Conservation (phyloP, 1,284 basidiomycete genomes). For the Marasmius tenuissimus region DNA sequence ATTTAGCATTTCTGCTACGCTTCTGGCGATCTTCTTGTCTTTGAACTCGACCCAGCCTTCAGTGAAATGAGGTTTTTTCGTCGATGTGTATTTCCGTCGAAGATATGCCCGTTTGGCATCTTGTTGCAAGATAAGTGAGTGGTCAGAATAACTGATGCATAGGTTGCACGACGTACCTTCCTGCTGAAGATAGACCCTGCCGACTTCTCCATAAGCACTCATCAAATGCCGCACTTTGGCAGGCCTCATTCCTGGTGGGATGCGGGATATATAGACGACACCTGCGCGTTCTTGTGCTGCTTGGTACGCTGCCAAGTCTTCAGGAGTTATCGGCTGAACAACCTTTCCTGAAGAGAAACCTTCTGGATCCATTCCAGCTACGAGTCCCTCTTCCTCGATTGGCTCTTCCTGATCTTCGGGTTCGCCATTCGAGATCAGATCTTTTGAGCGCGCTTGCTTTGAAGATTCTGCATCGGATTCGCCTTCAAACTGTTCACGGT, state of each 20-base stretch:
- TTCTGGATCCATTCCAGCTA: conserved; percentile 52
- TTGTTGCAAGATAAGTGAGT: conserved; percentile 27
- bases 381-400: conserved; percentile 12
- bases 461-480: conserved; percentile 17
- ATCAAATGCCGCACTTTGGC: conserved; percentile 94
- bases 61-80: conserved; percentile 84
- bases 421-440: conserved; percentile 2
- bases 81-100: conserved; percentile 74
- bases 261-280: conserved; percentile 92
- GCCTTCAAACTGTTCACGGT: conserved; percentile 8
- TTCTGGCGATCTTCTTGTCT: conserved; percentile 89
- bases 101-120: conserved; percentile 80
- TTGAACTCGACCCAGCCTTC: conserved; percentile 99
- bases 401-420: not conserved
- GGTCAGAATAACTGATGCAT: not conserved
- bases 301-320: conserved; percentile 71
- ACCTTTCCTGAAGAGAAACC: conserved; percentile 56
- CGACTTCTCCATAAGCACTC: conserved; percentile 81
- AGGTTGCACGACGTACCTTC: conserved; percentile 56
- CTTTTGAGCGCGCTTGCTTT: not conserved
- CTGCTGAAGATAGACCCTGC: conserved; percentile 85
- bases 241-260: conserved; percentile 99
- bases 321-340: conserved; percentile 69
- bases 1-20: conserved; percentile 93
- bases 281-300: conserved; percentile 73